Conservation (phyloP, 2,329 filamentous ascomycete genomes). For the Fusarium chuoi region DNA sequence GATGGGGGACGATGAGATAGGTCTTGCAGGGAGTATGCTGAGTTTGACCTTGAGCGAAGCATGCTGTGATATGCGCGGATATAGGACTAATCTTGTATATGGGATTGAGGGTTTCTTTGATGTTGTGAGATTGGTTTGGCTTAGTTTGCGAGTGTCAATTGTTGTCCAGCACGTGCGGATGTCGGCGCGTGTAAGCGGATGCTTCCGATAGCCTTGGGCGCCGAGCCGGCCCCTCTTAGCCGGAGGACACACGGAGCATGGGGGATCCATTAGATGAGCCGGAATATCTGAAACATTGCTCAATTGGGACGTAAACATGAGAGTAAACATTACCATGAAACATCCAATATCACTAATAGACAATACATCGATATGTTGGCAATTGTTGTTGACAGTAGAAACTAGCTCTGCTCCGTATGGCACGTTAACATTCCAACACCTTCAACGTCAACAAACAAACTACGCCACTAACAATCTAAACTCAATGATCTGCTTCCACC, state of each 20-base stretch:
- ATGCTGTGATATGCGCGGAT: constrained; percentile 14
- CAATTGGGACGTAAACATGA: background rate
- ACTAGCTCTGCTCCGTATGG: background rate
- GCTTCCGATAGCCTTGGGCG: constrained; percentile 6
- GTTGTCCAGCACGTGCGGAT: constrained; percentile 22
- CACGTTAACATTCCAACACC: background rate
- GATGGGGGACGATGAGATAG: constrained; percentile 1
- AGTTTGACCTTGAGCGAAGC: constrained; percentile 27
- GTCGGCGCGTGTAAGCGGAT: constrained; percentile 15
- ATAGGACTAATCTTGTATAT: background rate
- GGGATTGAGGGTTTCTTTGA: background rate
- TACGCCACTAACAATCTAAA: background rate
- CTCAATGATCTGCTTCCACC: constrained; percentile 11
- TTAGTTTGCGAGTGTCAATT: constrained; percentile 6
- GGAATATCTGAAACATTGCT: constrained; percentile 1
- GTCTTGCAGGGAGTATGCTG: constrained; percentile 39
- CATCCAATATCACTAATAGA: background rate
- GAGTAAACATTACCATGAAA: background rate
- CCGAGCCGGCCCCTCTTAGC: constrained; percentile 31
- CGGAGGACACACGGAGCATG: constrained; percentile 6
- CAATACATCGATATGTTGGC: background rate
- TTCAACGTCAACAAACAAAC: background rate
- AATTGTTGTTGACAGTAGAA: background rate
- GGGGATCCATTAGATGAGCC: background rate
- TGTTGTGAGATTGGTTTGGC: background rate